A percentile compares a stretch with the other conserved stretches of the same genome.
Evolutionary conservation across 495 filamentous ascomycete species (phyloP).

Genomic region (Trichoderma virens): DNA sequence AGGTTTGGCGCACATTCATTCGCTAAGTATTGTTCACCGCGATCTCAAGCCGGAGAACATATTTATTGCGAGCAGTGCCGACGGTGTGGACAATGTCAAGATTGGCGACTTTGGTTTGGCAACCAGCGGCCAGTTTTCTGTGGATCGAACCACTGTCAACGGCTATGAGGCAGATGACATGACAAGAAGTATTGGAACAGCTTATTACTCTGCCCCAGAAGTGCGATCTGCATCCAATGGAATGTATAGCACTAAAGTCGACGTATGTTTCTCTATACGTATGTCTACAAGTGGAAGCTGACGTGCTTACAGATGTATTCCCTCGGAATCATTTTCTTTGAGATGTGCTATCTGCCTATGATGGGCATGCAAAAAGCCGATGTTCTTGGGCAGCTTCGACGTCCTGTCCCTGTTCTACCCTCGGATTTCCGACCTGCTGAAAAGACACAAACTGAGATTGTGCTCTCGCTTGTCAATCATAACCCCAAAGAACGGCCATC

Average conservation of each 20-base stretch:
- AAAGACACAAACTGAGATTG: conserved; percentile 63
- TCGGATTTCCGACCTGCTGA: conserved; percentile 66
- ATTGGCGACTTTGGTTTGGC: conserved; percentile 97
- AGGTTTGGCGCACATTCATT: conserved; percentile 83
- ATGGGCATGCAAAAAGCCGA: conserved; percentile 84
- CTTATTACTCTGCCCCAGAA: conserved; percentile 91
- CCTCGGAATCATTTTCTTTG: conserved; percentile 93
- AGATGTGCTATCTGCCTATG: conserved; percentile 82
- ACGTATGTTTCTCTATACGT: conserved; percentile 47
- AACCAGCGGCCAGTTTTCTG: conserved; percentile 68
- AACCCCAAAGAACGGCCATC: conserved; percentile 73
- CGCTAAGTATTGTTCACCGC: conserved; percentile 86
- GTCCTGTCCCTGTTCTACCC: conserved; percentile 61
- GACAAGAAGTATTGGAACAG: conserved; percentile 89
- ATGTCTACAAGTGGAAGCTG: conserved; percentile 13
- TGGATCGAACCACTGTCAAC: conserved; percentile 58
- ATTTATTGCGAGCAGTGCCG: conserved; percentile 60
- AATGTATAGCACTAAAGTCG: conserved; percentile 86
- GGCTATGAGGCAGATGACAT: conserved; percentile 43
- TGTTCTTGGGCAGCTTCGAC: conserved; percentile 62
- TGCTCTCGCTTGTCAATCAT: conserved; percentile 73
- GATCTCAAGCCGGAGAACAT: conserved; percentile 98
- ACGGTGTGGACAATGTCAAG: conserved; percentile 77
- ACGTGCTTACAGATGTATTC: conserved; percentile 70
- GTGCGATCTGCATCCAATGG: conserved; percentile 63